Conservation (phyloP, 805 yeast species). For the Saturnispora halmiae region DNA sequence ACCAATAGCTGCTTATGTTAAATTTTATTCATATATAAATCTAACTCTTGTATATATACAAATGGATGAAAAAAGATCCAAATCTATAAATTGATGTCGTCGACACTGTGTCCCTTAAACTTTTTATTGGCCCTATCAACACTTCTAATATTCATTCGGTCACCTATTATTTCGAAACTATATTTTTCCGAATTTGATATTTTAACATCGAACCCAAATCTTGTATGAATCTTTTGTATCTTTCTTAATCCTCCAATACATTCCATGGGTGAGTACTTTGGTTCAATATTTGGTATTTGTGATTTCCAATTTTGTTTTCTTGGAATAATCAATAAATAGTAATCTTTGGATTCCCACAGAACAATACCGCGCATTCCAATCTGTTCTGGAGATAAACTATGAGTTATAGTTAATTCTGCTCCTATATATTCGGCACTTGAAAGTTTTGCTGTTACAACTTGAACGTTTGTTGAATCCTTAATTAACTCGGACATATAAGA, state of each 20-base stretch:
- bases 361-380: constrained; percentile 68
- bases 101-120: constrained; percentile 69
- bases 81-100: constrained; percentile 19
- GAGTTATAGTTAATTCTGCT: constrained; percentile 48
- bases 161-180: constrained; percentile 64
- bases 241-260: constrained; percentile 55
- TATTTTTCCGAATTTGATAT: constrained; percentile 22
- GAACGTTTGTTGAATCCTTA: constrained; percentile 23
- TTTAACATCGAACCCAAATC: constrained; percentile 42
- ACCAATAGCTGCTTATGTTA: constrained; percentile 44
- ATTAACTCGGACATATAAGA: constrained; percentile 53
- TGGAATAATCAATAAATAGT: constrained; percentile 53
- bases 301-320: constrained; percentile 32
- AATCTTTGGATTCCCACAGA: constrained; percentile 73
- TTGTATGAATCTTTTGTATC: constrained; percentile 58
- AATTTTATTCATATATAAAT: constrained; percentile 1
- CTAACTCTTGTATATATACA: not conserved
- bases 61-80: not conserved
- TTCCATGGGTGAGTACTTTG: constrained; percentile 21
- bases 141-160: constrained; percentile 64
- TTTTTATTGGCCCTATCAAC: constrained; percentile 77
- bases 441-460: constrained; percentile 41
- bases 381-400: constrained; percentile 45
- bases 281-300: constrained; percentile 14
- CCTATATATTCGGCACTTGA: constrained; percentile 80